Evolutionary conservation across 1,139 yeast genomes (phyloP).

Genomic region (Nakaseomyces delphensis): DNA sequence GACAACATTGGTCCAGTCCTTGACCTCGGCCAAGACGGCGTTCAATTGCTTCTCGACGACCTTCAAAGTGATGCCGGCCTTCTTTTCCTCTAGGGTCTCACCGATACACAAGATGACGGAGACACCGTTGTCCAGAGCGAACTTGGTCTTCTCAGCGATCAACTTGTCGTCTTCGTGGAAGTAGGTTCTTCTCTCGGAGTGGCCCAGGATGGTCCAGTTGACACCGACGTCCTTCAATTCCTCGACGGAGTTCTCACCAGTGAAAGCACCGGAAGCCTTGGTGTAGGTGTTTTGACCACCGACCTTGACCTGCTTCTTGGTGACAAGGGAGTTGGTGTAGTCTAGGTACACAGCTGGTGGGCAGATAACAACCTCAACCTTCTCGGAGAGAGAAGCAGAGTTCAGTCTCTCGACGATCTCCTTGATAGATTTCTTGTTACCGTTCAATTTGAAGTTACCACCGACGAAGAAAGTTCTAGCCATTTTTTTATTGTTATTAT

Average conservation of each 20-base stretch:
- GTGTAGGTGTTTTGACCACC: conserved; percentile 87
- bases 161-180: conserved; percentile 86
- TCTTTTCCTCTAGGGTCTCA: conserved; percentile 92
- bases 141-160: conserved; percentile 90
- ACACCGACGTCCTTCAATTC: conserved; percentile 90
- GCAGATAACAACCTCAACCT: conserved; percentile 81
- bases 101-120: conserved; percentile 94
- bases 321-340: conserved; percentile 60
- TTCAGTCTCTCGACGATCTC: conserved; percentile 77
- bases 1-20: conserved; percentile 89
- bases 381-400: conserved; percentile 60
- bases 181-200: conserved; percentile 96
- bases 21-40: conserved; percentile 74
- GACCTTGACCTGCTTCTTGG: conserved; percentile 61
- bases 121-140: conserved; percentile 81
- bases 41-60: conserved; percentile 86
- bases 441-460: conserved; percentile 99
- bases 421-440: conserved; percentile 78
- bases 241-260: conserved; percentile 90
- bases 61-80: conserved; percentile 74
- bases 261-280: conserved; percentile 91
- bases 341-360: conserved; percentile 93
- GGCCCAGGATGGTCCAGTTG: conserved; percentile 93
- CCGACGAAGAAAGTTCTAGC: conserved; percentile 95
- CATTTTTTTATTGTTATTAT: conserved; percentile 31